Evolutionary conservation across 441 rosid genomes (phyloP), one percentile per base, ranked within the genome.

Genomic region (Brassica balearica): DNA sequence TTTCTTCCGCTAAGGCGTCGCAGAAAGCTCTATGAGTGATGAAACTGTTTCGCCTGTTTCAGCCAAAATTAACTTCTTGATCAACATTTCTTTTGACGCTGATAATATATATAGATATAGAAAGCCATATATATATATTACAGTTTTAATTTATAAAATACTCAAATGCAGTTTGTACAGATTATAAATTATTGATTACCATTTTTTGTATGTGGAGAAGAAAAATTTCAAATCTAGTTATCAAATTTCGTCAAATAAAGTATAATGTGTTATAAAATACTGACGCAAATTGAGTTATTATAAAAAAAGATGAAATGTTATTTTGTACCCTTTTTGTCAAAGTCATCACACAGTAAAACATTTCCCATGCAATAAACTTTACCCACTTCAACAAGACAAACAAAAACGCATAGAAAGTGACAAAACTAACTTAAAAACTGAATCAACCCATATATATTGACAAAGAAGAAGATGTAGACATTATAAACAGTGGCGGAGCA

Each of bases 21-120:
- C 98, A 95, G 70, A 95, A 95, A 4, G 98, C 98, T 80, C 98
- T 86, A 29, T 95, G 96, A 3, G 97, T 95, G 29, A 92, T 86
- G 83, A 95, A 95, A 77, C 97, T 95, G 76, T 95, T 97, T 70
- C 97, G 75, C 87, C 98, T 95, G 88, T 83, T 71, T 77, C 65
- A 62, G 25, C 55, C 51, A 65, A 69, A 68, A 34, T 14, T 68
- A 29, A 29, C 34, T 29, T 29, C 34, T 29, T 29, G 34, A 29
- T 29, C 34, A 29, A 29, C 34, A 29, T 29, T 29, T 29, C 5
- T 29, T 29, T 5, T 29, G 34, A 29, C 34, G 34, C 34, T 29
- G 34, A 29, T 29, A 29, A 29, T 29, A 29, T 29, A 29, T 29
- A 29, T 29, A 29, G 34, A 29, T 29, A 29, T 29, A 29, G 34